phyloP scores from a whole-genome alignment of 2,329 filamentous ascomycete species.

The Fusarium tuaranense region DNA sequence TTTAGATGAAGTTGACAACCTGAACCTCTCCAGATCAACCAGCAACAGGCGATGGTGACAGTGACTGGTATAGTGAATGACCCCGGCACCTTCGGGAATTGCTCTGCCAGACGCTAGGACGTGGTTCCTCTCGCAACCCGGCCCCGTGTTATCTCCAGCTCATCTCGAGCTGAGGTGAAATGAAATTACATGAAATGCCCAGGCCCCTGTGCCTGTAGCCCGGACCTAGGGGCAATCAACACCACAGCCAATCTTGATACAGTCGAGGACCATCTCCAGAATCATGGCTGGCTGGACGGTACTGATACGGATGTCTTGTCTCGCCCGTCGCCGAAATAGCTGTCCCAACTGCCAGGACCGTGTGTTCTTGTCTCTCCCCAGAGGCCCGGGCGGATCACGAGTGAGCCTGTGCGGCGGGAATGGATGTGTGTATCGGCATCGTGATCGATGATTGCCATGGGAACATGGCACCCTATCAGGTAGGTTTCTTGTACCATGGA shows the following conservation, averaged over 20 bases:
- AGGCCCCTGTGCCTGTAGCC: conserved; percentile 21
- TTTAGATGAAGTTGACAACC: conserved; percentile 6
- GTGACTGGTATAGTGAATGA: background rate
- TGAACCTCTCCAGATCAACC: background rate
- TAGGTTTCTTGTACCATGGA: background rate
- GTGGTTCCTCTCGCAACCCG: conserved; percentile 5
- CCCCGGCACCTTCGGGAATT: conserved; percentile 21
- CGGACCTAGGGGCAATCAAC: conserved; percentile 24
- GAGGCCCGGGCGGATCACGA: conserved; percentile 20
- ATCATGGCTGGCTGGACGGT: conserved; percentile 4
- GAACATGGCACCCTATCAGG: conserved; percentile 6
- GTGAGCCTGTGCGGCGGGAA: conserved; percentile 26
- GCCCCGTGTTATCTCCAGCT: conserved; percentile 27
- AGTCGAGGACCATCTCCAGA: conserved; percentile 24
- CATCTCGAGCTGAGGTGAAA: conserved; percentile 16
- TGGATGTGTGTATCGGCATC: conserved; percentile 6
- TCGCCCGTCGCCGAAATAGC: background rate
- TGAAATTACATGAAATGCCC: conserved; percentile 31
- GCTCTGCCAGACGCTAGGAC: conserved; percentile 9
- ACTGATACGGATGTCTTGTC: background rate
- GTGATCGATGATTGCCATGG: conserved; percentile 20
- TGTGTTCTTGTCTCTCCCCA: conserved; percentile 19
- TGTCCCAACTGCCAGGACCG: background rate
- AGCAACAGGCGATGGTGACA: conserved; percentile 15
- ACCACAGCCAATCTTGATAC: conserved; percentile 4